Conservation (phyloP, 225 moss, liverwort and hornwort genomes). For the Polytrichum formosum region DNA sequence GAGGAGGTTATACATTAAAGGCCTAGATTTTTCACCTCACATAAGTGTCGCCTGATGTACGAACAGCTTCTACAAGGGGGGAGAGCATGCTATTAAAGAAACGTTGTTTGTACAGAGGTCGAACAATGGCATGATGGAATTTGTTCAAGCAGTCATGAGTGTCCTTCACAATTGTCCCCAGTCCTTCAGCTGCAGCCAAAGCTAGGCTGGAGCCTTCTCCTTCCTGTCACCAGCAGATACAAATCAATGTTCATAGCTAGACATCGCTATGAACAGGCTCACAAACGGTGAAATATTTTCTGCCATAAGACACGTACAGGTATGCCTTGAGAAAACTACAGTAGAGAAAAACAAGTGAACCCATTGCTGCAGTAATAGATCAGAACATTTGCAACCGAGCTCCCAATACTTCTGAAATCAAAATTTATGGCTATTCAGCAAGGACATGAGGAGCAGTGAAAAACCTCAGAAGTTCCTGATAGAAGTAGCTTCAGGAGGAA, state of each 20-base stretch:
- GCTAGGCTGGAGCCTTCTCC: conserved; percentile 26
- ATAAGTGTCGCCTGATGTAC: conserved; percentile 26
- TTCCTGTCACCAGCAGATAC: conserved; percentile 16
- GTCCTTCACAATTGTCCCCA: conserved; percentile 65
- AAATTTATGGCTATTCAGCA: no score
- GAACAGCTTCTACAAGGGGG: conserved; percentile 62
- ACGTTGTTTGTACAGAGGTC: conserved; percentile 77
- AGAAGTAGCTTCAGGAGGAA: conserved; percentile 42
- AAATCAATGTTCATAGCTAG: neutral
- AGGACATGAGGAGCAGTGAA: neutral
- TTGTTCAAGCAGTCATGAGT: conserved; percentile 48
- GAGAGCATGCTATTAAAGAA: conserved; percentile 71
- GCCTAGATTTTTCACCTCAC: conserved; percentile 37
- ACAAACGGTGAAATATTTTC: neutral
- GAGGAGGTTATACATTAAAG: neutral
- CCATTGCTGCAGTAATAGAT: no score
- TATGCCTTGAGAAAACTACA: no score
- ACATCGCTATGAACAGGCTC: neutral
- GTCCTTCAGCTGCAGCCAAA: conserved; percentile 52
- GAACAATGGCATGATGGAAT: conserved; percentile 59
- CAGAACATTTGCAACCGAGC: no score
- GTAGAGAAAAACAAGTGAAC: no score
- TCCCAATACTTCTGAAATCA: no score
- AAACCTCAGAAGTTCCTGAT: conserved; percentile 32
- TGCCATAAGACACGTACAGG: neutral